Evolutionary conservation across 441 rosid species (phyloP), one percentile per base, ranked within the genome.

Genomic region (Arabidopsis hybrid): DNA sequence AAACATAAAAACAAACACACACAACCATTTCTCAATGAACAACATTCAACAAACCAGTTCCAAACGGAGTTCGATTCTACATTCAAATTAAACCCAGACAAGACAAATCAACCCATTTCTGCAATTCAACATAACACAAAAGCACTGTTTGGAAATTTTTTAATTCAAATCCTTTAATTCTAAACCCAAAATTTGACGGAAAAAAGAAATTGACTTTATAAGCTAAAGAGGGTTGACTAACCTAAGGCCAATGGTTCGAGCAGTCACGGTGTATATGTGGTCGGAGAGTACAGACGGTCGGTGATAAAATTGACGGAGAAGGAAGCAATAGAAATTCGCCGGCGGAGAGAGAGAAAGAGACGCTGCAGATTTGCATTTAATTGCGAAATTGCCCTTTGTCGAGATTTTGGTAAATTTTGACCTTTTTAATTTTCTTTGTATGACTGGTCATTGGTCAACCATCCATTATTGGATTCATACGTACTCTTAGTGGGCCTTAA

Each of bases 341-440:
- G 75, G 78, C 46, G 21, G 8, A 7, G 56, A 57, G 39, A 62
- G 52, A 34, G 31, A 55, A 43, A 39, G 38, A 39, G 40, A 42
- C 31, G 65, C 51, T 52, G 46, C 60, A 53, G 32, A 63, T 36
- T 53, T 32, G 70, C 71, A 63, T 62, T 36, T 46, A 69, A 16
- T 75, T 75, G 31, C 65, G 32, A 75, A 42, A 46, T 57, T 69
- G 71, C 38, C 74, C 60, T 69, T 47, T 51, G 62, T 49, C 60
- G 8, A 9, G 47, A 21, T 56, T 72, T 58, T 21, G 14, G 6
- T 29, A 2, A 35, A 7, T 58, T 40, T 29, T 52, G 58, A 4
- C 61, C 40, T 29, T 29, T 29, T 29, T 29, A 29, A 2, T 29
- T 29, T 29, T 29, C 32, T 31, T 31, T 62, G 8, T 56, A 0